Conservation (phyloP, 2,329 filamentous ascomycete species). For the Tolypocladium tundrense region DNA sequence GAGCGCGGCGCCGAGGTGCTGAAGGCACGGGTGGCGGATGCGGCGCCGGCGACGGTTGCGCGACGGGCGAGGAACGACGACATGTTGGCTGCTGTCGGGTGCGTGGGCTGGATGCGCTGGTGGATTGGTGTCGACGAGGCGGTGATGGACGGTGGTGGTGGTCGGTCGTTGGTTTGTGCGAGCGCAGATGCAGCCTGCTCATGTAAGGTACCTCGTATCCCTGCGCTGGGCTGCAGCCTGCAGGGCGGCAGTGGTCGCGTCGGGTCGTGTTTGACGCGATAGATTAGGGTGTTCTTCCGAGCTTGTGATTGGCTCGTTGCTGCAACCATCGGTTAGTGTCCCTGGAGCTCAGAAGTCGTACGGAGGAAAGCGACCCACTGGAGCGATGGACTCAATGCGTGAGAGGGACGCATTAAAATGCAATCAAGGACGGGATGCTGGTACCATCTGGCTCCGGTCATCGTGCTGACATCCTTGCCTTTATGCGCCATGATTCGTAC, state of each 20-base stretch:
- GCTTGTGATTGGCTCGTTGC: slow-evolving; percentile 1
- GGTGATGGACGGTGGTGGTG: neutral
- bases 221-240: neutral
- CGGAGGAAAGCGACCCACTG: too few species aligned
- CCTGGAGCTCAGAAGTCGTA: too few species aligned
- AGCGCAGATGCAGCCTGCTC: neutral
- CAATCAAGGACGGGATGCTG: too few species aligned
- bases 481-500: too few species aligned
- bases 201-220: neutral
- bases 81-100: slow-evolving; percentile 16
- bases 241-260: neutral
- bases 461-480: too few species aligned
- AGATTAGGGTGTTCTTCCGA: neutral
- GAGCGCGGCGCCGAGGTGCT: slow-evolving; percentile 56
- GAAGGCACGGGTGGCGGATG: slow-evolving; percentile 56
- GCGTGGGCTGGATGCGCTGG: neutral
- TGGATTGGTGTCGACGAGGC: neutral
- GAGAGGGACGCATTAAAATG: too few species aligned
- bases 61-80: slow-evolving; percentile 43
- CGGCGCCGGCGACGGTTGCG: slow-evolving; percentile 37
- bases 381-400: too few species aligned
- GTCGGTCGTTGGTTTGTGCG: neutral
- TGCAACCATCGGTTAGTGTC: neutral
- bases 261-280: slow-evolving; percentile 1
- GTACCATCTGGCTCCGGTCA: too few species aligned